Evolutionary conservation across 805 yeast genomes (phyloP).

Genomic region (Saturnispora galanensis): DNA sequence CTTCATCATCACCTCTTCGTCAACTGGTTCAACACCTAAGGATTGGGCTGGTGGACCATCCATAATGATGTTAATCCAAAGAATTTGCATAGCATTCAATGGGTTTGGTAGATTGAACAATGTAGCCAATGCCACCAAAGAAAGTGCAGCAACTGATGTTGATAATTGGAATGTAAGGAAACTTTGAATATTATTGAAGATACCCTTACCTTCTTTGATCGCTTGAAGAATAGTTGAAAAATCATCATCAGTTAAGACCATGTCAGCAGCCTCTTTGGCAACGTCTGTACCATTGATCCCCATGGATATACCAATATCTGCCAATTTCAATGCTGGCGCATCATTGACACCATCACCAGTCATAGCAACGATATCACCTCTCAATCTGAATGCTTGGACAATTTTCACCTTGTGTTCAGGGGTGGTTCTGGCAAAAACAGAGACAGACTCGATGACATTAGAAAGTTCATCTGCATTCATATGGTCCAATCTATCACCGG

Average conservation of each 20-base stretch:
- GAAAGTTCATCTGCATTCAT: conserved; percentile 67
- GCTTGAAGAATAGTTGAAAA: conserved; percentile 90
- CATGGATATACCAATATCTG: conserved; percentile 94
- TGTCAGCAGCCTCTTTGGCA: conserved; percentile 96
- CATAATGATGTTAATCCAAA: conserved; percentile 96
- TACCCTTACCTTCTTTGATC: conserved; percentile 95
- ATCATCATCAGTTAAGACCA: conserved; percentile 95
- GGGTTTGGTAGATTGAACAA: conserved; percentile 87
- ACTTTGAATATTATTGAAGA: conserved; percentile 89
- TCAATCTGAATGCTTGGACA: conserved; percentile 77
- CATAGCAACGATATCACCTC: conserved; percentile 97
- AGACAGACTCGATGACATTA: conserved; percentile 67
- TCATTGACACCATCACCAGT: conserved; percentile 99
- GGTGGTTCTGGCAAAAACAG: conserved; percentile 89
- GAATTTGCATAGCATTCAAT: conserved; percentile 93
- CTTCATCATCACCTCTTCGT: conserved; percentile 86
- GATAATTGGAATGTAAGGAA: conserved; percentile 93
- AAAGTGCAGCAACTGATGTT: conserved; percentile 89
- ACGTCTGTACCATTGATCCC: conserved; percentile 94
- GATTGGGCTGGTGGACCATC: conserved; percentile 99
- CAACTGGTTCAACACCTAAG: conserved; percentile 95
- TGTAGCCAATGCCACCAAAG: conserved; percentile 81
- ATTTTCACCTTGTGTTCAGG: conserved; percentile 90
- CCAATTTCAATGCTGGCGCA: conserved; percentile 95
- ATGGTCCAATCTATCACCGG: conserved; percentile 73